Conservation (phyloP, 2,329 filamentous ascomycete genomes). For the Botryotinia convoluta region DNA sequence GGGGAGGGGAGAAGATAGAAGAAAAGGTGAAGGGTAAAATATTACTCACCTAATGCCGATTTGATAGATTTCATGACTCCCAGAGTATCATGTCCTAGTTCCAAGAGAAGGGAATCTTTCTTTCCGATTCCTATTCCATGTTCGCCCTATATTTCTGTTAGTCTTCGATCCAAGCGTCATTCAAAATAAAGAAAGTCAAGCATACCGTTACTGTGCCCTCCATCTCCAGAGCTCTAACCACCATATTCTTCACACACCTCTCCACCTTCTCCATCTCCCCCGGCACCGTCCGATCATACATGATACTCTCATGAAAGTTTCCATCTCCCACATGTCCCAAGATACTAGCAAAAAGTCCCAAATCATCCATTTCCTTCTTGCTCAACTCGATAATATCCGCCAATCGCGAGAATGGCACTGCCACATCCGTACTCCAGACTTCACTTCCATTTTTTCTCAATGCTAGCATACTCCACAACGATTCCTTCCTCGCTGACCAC, state of each 20-base stretch:
- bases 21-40: not conserved
- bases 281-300: slow-evolving; percentile 72
- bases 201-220: slow-evolving; percentile 78
- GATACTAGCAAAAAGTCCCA: slow-evolving; percentile 83
- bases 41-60: slow-evolving; percentile 50
- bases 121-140: slow-evolving; percentile 85
- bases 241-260: slow-evolving; percentile 83
- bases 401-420: slow-evolving; percentile 73
- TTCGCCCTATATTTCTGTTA: slow-evolving; percentile 55
- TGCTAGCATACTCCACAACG: slow-evolving; percentile 79
- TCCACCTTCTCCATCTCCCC: slow-evolving; percentile 74
- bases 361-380: slow-evolving; percentile 83
- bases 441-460: slow-evolving; percentile 64
- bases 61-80: slow-evolving; percentile 85
- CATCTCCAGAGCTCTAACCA: slow-evolving; percentile 86
- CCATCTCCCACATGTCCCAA: slow-evolving; percentile 90
- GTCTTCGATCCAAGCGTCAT: not conserved
- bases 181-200: slow-evolving; percentile 4
- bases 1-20: not conserved
- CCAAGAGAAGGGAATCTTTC: slow-evolving; percentile 73
- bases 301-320: slow-evolving; percentile 91
- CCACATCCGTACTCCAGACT: slow-evolving; percentile 83
- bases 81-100: slow-evolving; percentile 77
- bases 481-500: slow-evolving; percentile 80
- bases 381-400: slow-evolving; percentile 77